Conservation (phyloP, 2,329 filamentous ascomycete genomes). For the Xylaria multiplex region DNA sequence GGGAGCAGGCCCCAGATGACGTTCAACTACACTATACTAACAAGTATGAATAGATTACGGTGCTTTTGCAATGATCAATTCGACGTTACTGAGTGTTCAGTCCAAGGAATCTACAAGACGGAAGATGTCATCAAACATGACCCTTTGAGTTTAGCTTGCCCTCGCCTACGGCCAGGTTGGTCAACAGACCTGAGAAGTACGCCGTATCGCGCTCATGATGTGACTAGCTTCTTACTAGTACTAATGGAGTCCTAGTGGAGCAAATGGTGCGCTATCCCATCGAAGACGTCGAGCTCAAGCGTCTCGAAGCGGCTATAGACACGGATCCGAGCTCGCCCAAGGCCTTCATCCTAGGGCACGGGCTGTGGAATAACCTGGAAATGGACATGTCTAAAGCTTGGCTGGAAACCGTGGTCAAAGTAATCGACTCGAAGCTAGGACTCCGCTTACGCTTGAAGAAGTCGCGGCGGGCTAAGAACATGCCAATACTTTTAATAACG, state of each 20-base stretch:
- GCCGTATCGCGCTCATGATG: slow-evolving; percentile 3
- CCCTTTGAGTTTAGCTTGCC: slow-evolving; percentile 54
- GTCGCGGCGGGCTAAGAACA: slow-evolving; percentile 25
- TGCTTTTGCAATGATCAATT: slow-evolving; percentile 63
- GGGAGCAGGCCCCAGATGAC: slow-evolving; percentile 11
- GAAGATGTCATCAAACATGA: slow-evolving; percentile 56
- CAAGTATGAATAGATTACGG: slow-evolving; percentile 47
- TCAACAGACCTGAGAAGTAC: slow-evolving; percentile 45
- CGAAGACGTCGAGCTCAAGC: slow-evolving; percentile 52
- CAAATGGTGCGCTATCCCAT: slow-evolving; percentile 57
- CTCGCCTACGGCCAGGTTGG: slow-evolving; percentile 48
- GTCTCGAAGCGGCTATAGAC: slow-evolving; percentile 52
- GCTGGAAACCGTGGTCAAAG: slow-evolving; percentile 51
- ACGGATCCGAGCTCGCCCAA: slow-evolving; percentile 47
- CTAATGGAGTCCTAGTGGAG: slow-evolving; percentile 49
- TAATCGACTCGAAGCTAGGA: slow-evolving; percentile 44
- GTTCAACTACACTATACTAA: slow-evolving; percentile 17
- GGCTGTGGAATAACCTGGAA: slow-evolving; percentile 59
- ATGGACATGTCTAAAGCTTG: slow-evolving; percentile 54
- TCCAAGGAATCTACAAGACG: slow-evolving; percentile 60
- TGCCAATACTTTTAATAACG: slow-evolving; percentile 53
- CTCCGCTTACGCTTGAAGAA: slow-evolving; percentile 36
- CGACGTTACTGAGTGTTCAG: slow-evolving; percentile 59
- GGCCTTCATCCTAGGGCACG: slow-evolving; percentile 59
- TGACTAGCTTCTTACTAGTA: not conserved